phyloP scores from a whole-genome alignment of 495 filamentous ascomycete species.

The Poronia punctata region DNA sequence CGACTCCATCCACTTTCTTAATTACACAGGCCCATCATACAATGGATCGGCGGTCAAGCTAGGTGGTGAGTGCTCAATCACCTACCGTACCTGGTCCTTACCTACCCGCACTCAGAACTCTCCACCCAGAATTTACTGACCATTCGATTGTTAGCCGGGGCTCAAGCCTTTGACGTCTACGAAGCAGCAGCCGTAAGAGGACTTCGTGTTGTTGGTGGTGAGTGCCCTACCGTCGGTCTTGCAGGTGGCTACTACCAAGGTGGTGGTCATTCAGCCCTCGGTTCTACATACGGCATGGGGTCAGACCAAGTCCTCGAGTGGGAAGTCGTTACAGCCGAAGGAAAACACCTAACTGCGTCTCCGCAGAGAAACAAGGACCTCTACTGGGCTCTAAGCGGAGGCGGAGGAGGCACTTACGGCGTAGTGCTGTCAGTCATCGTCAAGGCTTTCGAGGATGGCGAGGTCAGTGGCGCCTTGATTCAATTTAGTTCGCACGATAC shows the following conservation, averaged over 20 bases:
- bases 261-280: conserved; percentile 51
- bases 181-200: conserved; percentile 32
- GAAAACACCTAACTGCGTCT: conserved; percentile 40
- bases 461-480: conserved; percentile 26
- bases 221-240: conserved; percentile 43
- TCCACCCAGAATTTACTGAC: background rate
- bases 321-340: conserved; percentile 50
- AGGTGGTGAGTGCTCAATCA: conserved; percentile 23
- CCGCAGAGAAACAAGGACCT: conserved; percentile 45
- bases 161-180: conserved; percentile 42
- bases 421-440: conserved; percentile 38
- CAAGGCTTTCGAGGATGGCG: conserved; percentile 33
- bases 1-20: conserved; percentile 35
- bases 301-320: conserved; percentile 55
- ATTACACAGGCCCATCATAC: conserved; percentile 32
- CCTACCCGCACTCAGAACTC: too few species aligned
- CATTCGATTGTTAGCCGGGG: conserved; percentile 36
- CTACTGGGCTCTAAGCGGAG: conserved; percentile 56
- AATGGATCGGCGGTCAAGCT: conserved; percentile 41
- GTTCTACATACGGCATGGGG: conserved; percentile 49
- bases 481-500: conserved; percentile 31
- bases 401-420: conserved; percentile 46
- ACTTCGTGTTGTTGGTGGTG: conserved; percentile 37
- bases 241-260: conserved; percentile 52
- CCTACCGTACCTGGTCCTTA: background rate